Conservation (phyloP, 2,329 filamentous ascomycete species). For the Cylindrodendrum hubeiense region DNA sequence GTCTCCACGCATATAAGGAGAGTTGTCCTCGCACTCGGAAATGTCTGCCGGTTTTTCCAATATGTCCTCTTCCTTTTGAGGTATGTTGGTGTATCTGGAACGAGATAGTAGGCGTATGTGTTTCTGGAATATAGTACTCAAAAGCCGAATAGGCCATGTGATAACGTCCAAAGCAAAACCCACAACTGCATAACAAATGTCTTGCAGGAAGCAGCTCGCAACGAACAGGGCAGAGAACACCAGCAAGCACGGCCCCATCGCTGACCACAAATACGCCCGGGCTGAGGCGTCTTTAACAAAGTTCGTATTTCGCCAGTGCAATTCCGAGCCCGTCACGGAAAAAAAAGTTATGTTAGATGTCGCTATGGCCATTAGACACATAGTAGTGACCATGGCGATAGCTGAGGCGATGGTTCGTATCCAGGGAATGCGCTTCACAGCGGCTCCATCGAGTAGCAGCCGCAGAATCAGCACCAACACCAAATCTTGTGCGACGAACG, state of each 20-base stretch:
- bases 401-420: conserved; percentile 7
- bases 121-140: conserved; percentile 1
- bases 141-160: conserved; percentile 37
- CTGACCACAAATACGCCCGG: conserved; percentile 47
- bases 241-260: conserved; percentile 43
- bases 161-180: conserved; percentile 43
- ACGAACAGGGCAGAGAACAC: conserved; percentile 31
- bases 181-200: conserved; percentile 31
- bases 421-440: neutral
- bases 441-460: conserved; percentile 28
- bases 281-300: conserved; percentile 48
- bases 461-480: conserved; percentile 35
- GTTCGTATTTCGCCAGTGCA: conserved; percentile 51
- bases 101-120: neutral
- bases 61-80: conserved; percentile 43
- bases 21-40: neutral
- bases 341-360: conserved; percentile 47
- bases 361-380: conserved; percentile 1
- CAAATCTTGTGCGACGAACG: conserved; percentile 43
- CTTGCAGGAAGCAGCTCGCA: conserved; percentile 44
- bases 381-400: neutral
- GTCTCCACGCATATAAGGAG: too few species aligned
- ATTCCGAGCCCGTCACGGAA: conserved; percentile 47
- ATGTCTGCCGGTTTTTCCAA: neutral
- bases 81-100: conserved; percentile 37